Conservation (phyloP, 805 yeast species). For the Pichia membranifaciens region DNA sequence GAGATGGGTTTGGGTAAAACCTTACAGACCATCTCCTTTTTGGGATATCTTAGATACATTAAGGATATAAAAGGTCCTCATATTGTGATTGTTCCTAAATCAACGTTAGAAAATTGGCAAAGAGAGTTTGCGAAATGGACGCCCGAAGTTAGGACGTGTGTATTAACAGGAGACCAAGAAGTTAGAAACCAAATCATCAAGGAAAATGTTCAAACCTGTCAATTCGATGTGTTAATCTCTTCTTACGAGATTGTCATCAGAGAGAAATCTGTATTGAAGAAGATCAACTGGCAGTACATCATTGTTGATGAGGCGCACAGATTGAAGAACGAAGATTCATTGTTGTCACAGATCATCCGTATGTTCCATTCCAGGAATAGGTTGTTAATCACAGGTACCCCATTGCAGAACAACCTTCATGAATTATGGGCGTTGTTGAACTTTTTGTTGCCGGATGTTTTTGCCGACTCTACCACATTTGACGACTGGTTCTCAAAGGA, state of each 20-base stretch:
- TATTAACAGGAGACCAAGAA: slow-evolving; percentile 70
- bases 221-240: slow-evolving; percentile 66
- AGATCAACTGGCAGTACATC: slow-evolving; percentile 71
- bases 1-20: slow-evolving; percentile 87
- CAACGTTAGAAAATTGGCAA: slow-evolving; percentile 76
- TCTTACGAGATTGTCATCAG: slow-evolving; percentile 74
- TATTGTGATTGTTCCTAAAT: slow-evolving; percentile 71
- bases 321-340: slow-evolving; percentile 69
- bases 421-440: slow-evolving; percentile 79
- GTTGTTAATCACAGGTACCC: slow-evolving; percentile 74
- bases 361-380: slow-evolving; percentile 66
- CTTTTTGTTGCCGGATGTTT: slow-evolving; percentile 72
- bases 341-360: slow-evolving; percentile 68
- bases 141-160: slow-evolving; percentile 67
- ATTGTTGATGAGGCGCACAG: slow-evolving; percentile 81
- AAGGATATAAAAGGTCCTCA: slow-evolving; percentile 64
- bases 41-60: slow-evolving; percentile 64
- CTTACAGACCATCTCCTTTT: slow-evolving; percentile 68
- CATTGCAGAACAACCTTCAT: slow-evolving; percentile 71
- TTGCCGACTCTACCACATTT: slow-evolving; percentile 65
- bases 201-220: slow-evolving; percentile 45
- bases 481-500: slow-evolving; percentile 63
- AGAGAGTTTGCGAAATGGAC: slow-evolving; percentile 76
- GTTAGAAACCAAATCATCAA: slow-evolving; percentile 52
- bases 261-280: slow-evolving; percentile 61